phyloP scores from a whole-genome alignment of 1,139 yeast species.

The Taphrina communis region DNA sequence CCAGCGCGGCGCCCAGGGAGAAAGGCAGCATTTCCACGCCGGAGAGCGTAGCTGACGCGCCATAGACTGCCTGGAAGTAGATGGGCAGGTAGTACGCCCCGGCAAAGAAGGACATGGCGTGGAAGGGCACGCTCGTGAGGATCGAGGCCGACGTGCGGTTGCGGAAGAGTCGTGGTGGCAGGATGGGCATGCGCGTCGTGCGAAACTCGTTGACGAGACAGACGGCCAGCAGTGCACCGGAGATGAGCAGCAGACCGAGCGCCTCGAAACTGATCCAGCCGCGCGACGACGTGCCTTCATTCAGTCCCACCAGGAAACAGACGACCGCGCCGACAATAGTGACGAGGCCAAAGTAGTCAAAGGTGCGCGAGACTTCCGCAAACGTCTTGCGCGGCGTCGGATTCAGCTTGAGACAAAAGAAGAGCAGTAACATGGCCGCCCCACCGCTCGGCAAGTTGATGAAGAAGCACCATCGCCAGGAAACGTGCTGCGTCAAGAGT shows the following conservation, averaged over 20 bases:
- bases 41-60: conserved; percentile 61
- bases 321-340: conserved; percentile 57
- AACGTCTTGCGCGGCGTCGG: conserved; percentile 58
- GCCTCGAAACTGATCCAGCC: conserved; percentile 65
- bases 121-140: conserved; percentile 53
- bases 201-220: conserved; percentile 61
- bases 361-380: conserved; percentile 54
- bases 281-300: conserved; percentile 59
- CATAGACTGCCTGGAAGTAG: conserved; percentile 62
- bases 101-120: conserved; percentile 58
- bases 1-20: conserved; percentile 60
- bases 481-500: conserved; percentile 60
- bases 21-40: conserved; percentile 65
- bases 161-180: conserved; percentile 56
- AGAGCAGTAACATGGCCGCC: conserved; percentile 57
- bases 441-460: conserved; percentile 75
- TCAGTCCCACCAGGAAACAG: conserved; percentile 58
- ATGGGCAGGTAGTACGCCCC: conserved; percentile 58
- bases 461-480: conserved; percentile 84
- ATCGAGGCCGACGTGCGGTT: conserved; percentile 56
- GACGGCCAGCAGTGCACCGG: conserved; percentile 56
- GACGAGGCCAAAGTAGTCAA: conserved; percentile 61
- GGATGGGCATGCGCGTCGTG: conserved; percentile 57
- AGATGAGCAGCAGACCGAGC: conserved; percentile 61
- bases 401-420: conserved; percentile 59